Conservation (phyloP, 2,329 filamentous ascomycete genomes). For the Drechslerella coelobrocha region DNA sequence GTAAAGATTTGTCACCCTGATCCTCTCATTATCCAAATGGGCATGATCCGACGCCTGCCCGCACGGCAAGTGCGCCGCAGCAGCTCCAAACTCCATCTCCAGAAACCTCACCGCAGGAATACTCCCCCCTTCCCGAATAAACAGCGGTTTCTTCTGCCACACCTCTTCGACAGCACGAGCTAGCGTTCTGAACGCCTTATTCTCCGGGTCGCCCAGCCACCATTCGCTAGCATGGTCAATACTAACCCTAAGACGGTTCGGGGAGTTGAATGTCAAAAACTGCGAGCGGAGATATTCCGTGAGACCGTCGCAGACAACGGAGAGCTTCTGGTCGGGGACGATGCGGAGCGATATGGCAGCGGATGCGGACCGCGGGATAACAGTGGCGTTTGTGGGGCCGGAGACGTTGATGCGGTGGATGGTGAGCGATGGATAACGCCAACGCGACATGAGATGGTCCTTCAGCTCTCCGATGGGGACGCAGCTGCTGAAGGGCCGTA, state of each 20-base stretch:
- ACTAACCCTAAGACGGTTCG: conserved; percentile 78
- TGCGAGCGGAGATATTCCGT: conserved; percentile 71
- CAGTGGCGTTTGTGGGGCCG: conserved; percentile 82
- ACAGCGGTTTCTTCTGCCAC: conserved; percentile 80
- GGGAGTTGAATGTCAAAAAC: conserved; percentile 76
- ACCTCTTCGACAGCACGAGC: conserved; percentile 83
- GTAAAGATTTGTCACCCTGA: conserved; percentile 83
- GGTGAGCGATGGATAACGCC: conserved; percentile 93
- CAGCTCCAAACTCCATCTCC: conserved; percentile 90
- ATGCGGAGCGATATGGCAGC: conserved; percentile 88
- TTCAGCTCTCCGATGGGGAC: conserved; percentile 74
- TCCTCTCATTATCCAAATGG: conserved; percentile 93
- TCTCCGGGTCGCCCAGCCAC: conserved; percentile 91
- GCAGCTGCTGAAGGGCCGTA: conserved; percentile 57
- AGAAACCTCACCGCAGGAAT: conserved; percentile 94
- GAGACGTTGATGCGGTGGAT: conserved; percentile 93
- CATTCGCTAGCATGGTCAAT: conserved; percentile 95
- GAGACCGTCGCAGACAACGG: conserved; percentile 73
- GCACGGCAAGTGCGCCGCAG: conserved; percentile 89
- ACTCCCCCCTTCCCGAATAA: conserved; percentile 92
- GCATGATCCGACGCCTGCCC: conserved; percentile 93
- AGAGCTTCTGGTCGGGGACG: conserved; percentile 89
- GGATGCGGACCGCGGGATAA: conserved; percentile 88
- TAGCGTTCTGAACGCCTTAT: conserved; percentile 87
- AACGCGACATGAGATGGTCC: conserved; percentile 84